phyloP scores from a whole-genome alignment of 257 asterid species.

The Thymus quinquecostatus region DNA sequence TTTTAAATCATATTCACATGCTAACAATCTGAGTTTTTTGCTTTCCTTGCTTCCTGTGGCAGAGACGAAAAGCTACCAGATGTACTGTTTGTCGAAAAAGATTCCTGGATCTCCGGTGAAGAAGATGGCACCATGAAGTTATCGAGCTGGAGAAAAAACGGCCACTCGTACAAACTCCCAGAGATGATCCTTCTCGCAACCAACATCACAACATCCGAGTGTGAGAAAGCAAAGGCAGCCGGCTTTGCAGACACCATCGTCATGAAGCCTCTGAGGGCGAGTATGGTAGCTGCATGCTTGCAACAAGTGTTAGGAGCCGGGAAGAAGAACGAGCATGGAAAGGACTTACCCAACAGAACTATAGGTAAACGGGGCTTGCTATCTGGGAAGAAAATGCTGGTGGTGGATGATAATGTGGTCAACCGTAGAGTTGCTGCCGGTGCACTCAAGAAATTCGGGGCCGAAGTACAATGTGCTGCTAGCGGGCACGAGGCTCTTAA shows the following conservation, averaged over 20 bases:
- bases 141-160: constrained; percentile 56
- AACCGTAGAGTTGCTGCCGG: constrained; percentile 97
- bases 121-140: constrained; percentile 43
- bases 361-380: constrained; percentile 58
- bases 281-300: constrained; percentile 88
- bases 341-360: constrained; percentile 41
- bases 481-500: constrained; percentile 83
- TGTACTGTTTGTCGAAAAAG: constrained; percentile 79
- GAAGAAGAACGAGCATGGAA: constrained; percentile 47
- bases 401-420: constrained; percentile 85
- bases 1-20: neutral
- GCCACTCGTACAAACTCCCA: constrained; percentile 53
- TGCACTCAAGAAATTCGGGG: constrained; percentile 83
- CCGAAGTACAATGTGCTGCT: constrained; percentile 75
- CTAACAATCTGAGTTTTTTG: neutral
- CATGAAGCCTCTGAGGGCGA: constrained; percentile 86
- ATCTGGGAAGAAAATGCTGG: constrained; percentile 78
- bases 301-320: constrained; percentile 70
- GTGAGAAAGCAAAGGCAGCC: constrained; percentile 67
- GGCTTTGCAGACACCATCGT: constrained; percentile 84
- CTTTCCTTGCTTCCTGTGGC: constrained; percentile 26
- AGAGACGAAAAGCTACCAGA: constrained; percentile 67
- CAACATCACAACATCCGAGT: constrained; percentile 55
- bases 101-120: constrained; percentile 67
- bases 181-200: constrained; percentile 86